Evolutionary conservation across 2,329 filamentous ascomycete genomes (phyloP).

Genomic region (Lomentospora prolificans): DNA sequence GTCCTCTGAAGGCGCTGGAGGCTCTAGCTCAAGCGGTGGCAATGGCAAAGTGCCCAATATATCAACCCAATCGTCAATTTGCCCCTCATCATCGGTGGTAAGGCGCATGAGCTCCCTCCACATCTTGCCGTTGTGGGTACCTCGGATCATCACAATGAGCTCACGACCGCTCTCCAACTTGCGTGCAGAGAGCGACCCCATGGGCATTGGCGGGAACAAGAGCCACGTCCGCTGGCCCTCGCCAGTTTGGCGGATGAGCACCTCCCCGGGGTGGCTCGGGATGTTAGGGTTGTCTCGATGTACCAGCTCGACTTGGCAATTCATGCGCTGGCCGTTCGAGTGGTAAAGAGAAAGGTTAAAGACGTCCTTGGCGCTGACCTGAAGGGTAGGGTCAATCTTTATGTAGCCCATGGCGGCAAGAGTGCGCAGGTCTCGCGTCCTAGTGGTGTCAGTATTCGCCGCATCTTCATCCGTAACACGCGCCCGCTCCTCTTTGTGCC

Average conservation of each 20-base stretch:
- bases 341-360: conserved; percentile 81
- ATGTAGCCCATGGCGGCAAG: conserved; percentile 62
- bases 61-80: conserved; percentile 76
- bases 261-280: conserved; percentile 60
- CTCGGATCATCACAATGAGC: conserved; percentile 80
- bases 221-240: conserved; percentile 65
- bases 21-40: conserved; percentile 31
- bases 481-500: conserved; percentile 55
- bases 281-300: conserved; percentile 70
- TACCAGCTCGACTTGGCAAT: conserved; percentile 80
- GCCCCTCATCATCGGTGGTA: conserved; percentile 63
- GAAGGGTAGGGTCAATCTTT: conserved; percentile 63
- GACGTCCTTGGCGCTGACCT: conserved; percentile 81
- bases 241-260: conserved; percentile 90
- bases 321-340: conserved; percentile 80
- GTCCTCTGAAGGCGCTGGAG: conserved; percentile 12
- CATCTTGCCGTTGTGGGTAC: conserved; percentile 50
- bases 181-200: conserved; percentile 66
- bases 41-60: conserved; percentile 53
- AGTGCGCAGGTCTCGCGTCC: conserved; percentile 69
- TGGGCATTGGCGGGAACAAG: conserved; percentile 79
- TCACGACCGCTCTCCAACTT: conserved; percentile 60
- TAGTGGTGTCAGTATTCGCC: conserved; percentile 68
- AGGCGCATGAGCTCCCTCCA: conserved; percentile 85
- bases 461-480: conserved; percentile 77